Base-by-base conservation (phyloP, 257 asterid genomes). In the Penstemon eatonii region DNA sequence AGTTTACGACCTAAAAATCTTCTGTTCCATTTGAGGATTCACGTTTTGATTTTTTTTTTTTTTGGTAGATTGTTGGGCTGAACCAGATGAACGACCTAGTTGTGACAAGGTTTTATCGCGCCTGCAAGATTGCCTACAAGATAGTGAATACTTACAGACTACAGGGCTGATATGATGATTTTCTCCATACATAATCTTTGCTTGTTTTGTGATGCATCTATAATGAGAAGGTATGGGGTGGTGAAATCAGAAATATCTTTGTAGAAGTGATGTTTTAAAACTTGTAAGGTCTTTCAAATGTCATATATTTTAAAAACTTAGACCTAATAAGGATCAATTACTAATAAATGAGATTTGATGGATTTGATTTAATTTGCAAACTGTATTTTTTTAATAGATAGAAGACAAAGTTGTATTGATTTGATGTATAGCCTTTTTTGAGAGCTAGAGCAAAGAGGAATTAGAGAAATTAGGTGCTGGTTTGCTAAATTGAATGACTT, bases 11-110 rank as follows among this genome's bases (percentile, higher is more conserved):
- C 40, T 19, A 19, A 10, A 8, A 0, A 25, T 25, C 8, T 47
- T 53, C 5, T 42, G 43, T 62, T 44, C 45, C 6, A 33, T 49
- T 59, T 36, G 36, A 18, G 13, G 38, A 12, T 71, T 47, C n/a
- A 54, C 53, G 33, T 44, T 50, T 8, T 43, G 47, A 57, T n/a
- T 50, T 47, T 12, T n/a, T 47, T 15, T n/a, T 37, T 45, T 74
- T n/a, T 46, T 73, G 73, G 47, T 78, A 91, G 97, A 91, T 78
- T 91, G 97, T 73, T 91, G 97, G 97, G 91, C 85, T 5, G 91
- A 76, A 66, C 93, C 96, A 49, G 89, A 89, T 68, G 96, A 84
- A 75, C 85, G 96, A 63, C 97, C 97, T 1, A 78, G 71, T 82
- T 85, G 93, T 81, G 82, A 67, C 70, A 91, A 89, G 79, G 80